Evolutionary conservation across 1,284 basidiomycete species (phyloP), one percentile per base, ranked within the genome.

Genomic region (Bondarzewia mesenterica): DNA sequence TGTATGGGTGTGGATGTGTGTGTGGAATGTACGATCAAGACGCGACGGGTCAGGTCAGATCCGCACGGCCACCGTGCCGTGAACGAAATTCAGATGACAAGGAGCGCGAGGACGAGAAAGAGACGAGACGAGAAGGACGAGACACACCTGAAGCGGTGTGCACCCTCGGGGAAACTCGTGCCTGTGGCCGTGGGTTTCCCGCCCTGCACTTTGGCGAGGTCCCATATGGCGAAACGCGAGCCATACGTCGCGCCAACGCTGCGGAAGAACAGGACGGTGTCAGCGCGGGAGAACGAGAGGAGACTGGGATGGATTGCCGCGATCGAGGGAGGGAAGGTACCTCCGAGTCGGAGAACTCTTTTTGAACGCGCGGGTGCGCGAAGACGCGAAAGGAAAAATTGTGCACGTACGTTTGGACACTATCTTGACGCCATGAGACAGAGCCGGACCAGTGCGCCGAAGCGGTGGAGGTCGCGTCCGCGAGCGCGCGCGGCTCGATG

Each of bases 201-300:
- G 35, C 87, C 87, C 44, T 76, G 73, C 35, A 88, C 64, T 55
- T 77, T 76, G 5, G 76, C 72, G 46, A 86, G 70, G 60, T 90
- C 82, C 88, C 88, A 90, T 29, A 90, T 60, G 14, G 78, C 74
- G 60, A 85, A 88, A 44, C 70, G 72, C 7, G 77, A 69, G 5
- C 84, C 84, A 60, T 81, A 87, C 15, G 78, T 77, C 23, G 81
- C 82, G 40, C 87, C 87, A 42, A 90, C 74, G 48, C 87, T 89
- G 53, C 6, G 5, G 25, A 8, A 16, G 54, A 38, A 22, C 0
- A 12, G 25, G 42, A n/a, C n/a, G 27, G 37, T 5, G 41, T 36
- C 25, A 48, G n/a, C n/a, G n/a, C n/a, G n/a, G n/a, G n/a, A n/a
- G n/a, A n/a, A n/a, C n/a, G n/a, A n/a, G n/a, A n/a, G n/a, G n/a